Conservation (phyloP, 305 asterid species). For the Striga hermonthica region DNA sequence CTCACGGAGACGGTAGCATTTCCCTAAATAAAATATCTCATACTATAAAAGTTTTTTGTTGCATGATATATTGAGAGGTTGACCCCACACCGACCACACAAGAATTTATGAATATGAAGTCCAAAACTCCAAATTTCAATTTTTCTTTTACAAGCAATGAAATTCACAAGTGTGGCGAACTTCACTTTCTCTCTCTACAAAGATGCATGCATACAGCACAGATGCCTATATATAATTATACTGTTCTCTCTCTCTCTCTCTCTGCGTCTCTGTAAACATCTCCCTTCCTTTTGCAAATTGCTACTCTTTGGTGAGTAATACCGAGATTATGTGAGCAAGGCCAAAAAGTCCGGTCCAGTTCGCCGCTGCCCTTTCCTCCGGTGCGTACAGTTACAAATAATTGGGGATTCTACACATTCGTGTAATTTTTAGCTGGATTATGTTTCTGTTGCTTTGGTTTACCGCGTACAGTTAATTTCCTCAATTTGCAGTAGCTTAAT, state of each 20-base stretch:
- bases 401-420: conserved; percentile 31
- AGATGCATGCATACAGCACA: conserved; percentile 3
- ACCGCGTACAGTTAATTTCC: conserved; percentile 15
- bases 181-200: too few species aligned
- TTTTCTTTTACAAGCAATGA: too few species aligned
- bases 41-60: too few species aligned
- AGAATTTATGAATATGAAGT: too few species aligned
- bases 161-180: too few species aligned
- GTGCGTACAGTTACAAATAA: conserved; percentile 35
- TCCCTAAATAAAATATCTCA: too few species aligned
- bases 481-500: conserved; percentile 24
- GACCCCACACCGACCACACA: too few species aligned
- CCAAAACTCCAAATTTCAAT: too few species aligned
- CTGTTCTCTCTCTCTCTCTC: conserved; percentile 23
- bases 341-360: conserved; percentile 29
- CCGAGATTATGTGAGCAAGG: conserved; percentile 31
- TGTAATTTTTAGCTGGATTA: conserved; percentile 27
- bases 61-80: too few species aligned
- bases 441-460: conserved; percentile 21
- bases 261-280: conserved; percentile 22
- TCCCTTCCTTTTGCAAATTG: conserved; percentile 9
- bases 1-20: too few species aligned
- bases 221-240: neutral
- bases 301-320: conserved; percentile 30
- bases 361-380: conserved; percentile 34